These are phyloP conservation scores for Mytilinidion resinicola DNA, from an alignment of 495 filamentous ascomycete genomes.

Conservation along the genomic window DNA sequence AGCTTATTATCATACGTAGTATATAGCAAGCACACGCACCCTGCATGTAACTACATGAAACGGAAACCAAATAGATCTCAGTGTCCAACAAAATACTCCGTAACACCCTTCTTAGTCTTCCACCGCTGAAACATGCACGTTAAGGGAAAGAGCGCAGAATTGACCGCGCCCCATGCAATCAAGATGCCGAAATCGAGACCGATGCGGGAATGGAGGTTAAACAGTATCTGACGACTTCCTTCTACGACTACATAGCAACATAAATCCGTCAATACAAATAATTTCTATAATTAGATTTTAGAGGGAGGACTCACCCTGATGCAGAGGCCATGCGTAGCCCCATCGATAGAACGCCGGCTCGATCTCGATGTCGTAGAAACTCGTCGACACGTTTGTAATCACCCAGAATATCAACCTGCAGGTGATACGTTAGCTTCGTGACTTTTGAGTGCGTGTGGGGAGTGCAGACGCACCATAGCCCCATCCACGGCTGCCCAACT, in stretches of 20 bases:
- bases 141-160: constrained; percentile 53
- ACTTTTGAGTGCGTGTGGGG: too few relatives aligned
- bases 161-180: constrained; percentile 54
- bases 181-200: constrained; percentile 59
- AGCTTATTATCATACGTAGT: too few relatives aligned
- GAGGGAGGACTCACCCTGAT: constrained; percentile 42
- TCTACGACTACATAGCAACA: constrained; percentile 46
- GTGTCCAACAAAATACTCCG: too few relatives aligned
- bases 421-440: too few relatives aligned
- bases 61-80: too few relatives aligned
- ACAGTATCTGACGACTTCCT: constrained; percentile 55
- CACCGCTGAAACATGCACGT: constrained; percentile 51
- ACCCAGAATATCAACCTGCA: constrained; percentile 60
- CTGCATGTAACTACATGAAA: too few relatives aligned
- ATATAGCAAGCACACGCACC: too few relatives aligned
- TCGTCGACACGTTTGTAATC: constrained; percentile 59
- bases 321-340: constrained; percentile 65
- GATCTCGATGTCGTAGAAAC: constrained; percentile 57
- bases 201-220: constrained; percentile 53
- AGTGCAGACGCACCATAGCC: constrained; percentile 43
- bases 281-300: too few relatives aligned
- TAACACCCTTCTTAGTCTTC: too few relatives aligned
- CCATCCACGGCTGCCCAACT: constrained; percentile 57
- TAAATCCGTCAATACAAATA: too few relatives aligned
- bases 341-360: constrained; percentile 56